These are phyloP conservation scores for Monilinia laxa DNA, from an alignment of 2,329 filamentous ascomycete genomes.

Conservation along the genomic window DNA sequence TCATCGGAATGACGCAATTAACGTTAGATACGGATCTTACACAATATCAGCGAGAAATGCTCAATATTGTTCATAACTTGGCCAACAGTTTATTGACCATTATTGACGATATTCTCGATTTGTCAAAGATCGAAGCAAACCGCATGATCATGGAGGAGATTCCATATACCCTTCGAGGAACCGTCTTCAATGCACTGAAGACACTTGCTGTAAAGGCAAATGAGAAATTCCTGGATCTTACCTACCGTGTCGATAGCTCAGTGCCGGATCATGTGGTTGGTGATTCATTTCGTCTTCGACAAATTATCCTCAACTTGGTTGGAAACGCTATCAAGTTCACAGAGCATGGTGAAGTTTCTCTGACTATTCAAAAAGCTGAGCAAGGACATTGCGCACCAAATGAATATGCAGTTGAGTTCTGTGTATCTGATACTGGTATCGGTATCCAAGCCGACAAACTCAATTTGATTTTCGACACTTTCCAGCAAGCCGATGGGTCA, in stretches of 20 bases:
- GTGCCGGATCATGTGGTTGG: constrained; percentile 95
- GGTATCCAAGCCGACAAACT: constrained; percentile 95
- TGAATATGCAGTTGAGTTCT: constrained; percentile 93
- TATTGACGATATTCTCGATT: constrained; percentile 79
- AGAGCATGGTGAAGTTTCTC: constrained; percentile 91
- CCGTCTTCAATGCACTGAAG: constrained; percentile 96
- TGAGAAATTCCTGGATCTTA: constrained; percentile 89
- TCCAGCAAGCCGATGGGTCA: constrained; percentile 96
- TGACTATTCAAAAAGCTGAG: constrained; percentile 77
- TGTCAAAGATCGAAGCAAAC: constrained; percentile 86
- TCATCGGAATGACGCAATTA: constrained; percentile 74
- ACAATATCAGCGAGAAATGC: constrained; percentile 94
- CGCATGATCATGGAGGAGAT: constrained; percentile 99
- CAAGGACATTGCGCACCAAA: constrained; percentile 64
- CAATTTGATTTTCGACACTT: constrained; percentile 96
- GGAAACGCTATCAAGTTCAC: constrained; percentile 99
- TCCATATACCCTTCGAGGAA: constrained; percentile 88
- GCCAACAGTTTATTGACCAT: constrained; percentile 96
- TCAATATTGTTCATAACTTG: constrained; percentile 96
- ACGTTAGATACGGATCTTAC: constrained; percentile 94
- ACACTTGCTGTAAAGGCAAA: constrained; percentile 96
- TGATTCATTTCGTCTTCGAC: constrained; percentile 91
- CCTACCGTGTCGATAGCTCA: constrained; percentile 88
- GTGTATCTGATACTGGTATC: constrained; percentile 94
- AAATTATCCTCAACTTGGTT: constrained; percentile 95